These are phyloP conservation scores for Capsaspora owczarzaki DNA, from an alignment of 78 protist genomes.

Conservation along the genomic window DNA sequence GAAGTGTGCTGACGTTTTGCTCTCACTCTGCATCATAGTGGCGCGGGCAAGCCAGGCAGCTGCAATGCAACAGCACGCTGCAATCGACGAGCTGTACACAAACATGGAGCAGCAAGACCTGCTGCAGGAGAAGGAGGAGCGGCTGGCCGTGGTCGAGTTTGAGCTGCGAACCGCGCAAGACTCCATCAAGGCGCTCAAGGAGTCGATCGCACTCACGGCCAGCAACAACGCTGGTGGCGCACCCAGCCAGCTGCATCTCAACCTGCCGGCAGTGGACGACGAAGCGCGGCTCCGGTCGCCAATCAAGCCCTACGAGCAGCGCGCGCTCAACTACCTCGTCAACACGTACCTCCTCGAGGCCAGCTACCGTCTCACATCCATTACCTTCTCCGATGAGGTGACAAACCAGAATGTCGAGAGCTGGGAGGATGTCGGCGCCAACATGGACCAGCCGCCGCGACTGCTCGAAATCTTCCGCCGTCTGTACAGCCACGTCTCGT, in stretches of 20 bases:
- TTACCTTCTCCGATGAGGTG: constrained; percentile 5
- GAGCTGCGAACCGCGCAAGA: not conserved
- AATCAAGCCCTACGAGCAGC: not conserved
- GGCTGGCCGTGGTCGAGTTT: not conserved
- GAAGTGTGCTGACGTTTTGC: too few relatives aligned
- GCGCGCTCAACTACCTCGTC: constrained; percentile 6
- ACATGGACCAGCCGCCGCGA: not conserved
- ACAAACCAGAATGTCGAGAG: constrained; percentile 1
- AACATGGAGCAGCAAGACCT: not conserved
- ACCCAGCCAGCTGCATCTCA: not conserved
- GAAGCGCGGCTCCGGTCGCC: not conserved
- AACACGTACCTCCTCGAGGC: not conserved
- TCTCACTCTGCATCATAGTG: too few relatives aligned
- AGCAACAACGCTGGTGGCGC: not conserved
- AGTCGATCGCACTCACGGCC: not conserved
- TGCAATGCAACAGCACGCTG: too few relatives aligned
- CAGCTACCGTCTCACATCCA: not conserved
- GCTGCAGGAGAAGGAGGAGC: too few relatives aligned
- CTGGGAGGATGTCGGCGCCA: not conserved
- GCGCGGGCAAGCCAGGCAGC: too few relatives aligned
- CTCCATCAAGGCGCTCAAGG: not conserved
- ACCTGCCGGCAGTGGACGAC: too few relatives aligned
- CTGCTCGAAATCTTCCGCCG: not conserved
- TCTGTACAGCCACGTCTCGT: not conserved
- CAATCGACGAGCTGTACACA: not conserved